phyloP scores from a whole-genome alignment of 2,329 filamentous ascomycete species.

The Alternaria viburni region DNA sequence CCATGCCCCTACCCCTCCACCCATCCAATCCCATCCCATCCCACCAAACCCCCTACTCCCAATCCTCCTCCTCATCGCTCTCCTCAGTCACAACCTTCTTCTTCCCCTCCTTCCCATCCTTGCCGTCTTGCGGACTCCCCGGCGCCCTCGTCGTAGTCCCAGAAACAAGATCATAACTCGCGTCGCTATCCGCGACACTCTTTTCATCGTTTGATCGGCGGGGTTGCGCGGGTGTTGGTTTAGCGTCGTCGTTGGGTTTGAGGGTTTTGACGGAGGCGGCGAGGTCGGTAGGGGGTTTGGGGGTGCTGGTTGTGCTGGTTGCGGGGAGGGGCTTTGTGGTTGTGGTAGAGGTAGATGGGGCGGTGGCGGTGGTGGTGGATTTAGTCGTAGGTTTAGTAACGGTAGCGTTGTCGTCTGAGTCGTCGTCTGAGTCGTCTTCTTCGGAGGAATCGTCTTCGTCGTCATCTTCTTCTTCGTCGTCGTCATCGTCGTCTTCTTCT shows the following conservation, averaged over 20 bases:
- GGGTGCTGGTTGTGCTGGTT: neutral
- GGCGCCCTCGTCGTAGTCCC: constrained; percentile 80
- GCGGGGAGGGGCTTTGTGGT: constrained; percentile 10
- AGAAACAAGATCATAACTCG: constrained; percentile 89
- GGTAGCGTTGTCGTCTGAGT: constrained; percentile 11
- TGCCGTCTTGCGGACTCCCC: constrained; percentile 64
- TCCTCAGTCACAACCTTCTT: constrained; percentile 58
- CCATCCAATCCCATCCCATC: neutral
- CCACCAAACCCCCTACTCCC: constrained; percentile 62
- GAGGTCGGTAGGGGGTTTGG: constrained; percentile 18
- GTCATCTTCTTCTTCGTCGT: constrained; percentile 39
- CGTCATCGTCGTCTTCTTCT: constrained; percentile 46
- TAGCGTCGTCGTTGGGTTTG: constrained; percentile 39
- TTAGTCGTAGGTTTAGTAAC: constrained; percentile 24
- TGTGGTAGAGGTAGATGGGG: neutral
- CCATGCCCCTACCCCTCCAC: neutral
- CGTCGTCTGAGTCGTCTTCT: constrained; percentile 17
- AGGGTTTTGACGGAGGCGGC: constrained; percentile 48
- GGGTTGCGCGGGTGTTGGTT: constrained; percentile 64
- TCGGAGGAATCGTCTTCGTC: constrained; percentile 25
- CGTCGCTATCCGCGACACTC: constrained; percentile 90
- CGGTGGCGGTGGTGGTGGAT: constrained; percentile 16
- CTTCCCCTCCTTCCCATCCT: constrained; percentile 61
- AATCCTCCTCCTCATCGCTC: constrained; percentile 73
- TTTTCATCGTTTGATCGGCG: constrained; percentile 74